These are phyloP conservation scores for Tetrahymena malaccensis DNA, from an alignment of 73 alveolate species.

Conservation along the genomic window DNA sequence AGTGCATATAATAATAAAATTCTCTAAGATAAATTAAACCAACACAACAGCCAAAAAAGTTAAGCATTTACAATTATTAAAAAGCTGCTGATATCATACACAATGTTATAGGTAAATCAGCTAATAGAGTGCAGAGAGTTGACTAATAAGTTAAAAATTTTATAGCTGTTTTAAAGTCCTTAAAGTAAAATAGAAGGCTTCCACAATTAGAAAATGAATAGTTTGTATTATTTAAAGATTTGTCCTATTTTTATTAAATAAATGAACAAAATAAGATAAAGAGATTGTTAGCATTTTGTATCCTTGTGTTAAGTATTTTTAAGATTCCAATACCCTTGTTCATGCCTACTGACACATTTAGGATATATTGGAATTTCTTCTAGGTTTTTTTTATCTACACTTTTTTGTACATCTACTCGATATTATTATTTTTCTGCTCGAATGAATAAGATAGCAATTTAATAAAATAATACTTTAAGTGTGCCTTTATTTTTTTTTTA, in stretches of 20 bases:
- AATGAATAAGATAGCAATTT: background rate
- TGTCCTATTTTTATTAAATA: background rate
- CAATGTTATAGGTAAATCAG: background rate
- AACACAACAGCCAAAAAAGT: too few species aligned
- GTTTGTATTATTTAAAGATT: background rate
- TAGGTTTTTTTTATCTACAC: background rate
- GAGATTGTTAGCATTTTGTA: too few species aligned
- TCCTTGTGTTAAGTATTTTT: too few species aligned
- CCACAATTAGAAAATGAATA: background rate
- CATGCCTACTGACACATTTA: background rate
- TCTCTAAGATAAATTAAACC: background rate
- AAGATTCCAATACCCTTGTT: background rate
- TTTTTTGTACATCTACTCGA: background rate
- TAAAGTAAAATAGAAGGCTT: background rate
- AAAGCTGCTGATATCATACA: background rate
- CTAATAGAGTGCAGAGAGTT: background rate
- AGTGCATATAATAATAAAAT: too few species aligned
- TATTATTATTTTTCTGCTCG: background rate
- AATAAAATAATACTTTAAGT: too few species aligned
- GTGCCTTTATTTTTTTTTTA: background rate
- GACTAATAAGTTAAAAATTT: too few species aligned
- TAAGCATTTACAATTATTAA: background rate
- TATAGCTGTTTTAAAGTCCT: background rate
- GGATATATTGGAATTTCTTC: background rate
- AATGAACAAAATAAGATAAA: background rate